Base-by-base conservation (phyloP, 768 basidiomycete species). In the Auricularia heimuer region DNA sequence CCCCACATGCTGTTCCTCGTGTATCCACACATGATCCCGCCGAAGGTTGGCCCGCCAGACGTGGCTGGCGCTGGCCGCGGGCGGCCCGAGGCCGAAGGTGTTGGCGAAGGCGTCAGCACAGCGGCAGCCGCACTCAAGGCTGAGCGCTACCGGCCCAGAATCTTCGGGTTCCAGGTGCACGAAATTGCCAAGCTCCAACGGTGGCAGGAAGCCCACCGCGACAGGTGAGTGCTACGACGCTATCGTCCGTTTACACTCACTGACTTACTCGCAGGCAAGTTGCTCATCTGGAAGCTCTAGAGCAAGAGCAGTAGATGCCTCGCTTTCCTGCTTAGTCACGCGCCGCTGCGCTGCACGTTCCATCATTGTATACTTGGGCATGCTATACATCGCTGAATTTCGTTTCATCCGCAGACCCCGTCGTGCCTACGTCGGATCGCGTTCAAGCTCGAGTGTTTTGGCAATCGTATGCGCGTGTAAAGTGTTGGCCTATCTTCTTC, bases 1-100 rank as follows among this genome's bases (percentile, higher is more conserved):
- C 94, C 95, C 0, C 96, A 98, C 74, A 86, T 99, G 64, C 80
- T 98, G 61, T 97, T 95, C 79, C 92, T 98, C 80, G 94, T 98
- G 42, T 98, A 98, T 75, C 95, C 97, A 0, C 85, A 88, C 58
- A 85, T 98, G 68, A 89, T 97, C 54, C 93, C 96, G 24, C 84
- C 87, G 36, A 98, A 97, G 76, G 82, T 78, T 36, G 82, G 82
- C 7, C 82, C 85, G 0, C 72, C 76, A 12, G 81, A 81, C 42
- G 62, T 64, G 4, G 24, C 56, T 10, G 34, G 56, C 29, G 34
- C 29, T 33, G 56, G 56, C 24, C 56, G 34, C 79, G 2, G 73
- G 72, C 4, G 66, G 69, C 14, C 56, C 14, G 68, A 61, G 4
- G 84, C 84, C 61, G 77, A 75, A 69, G 82, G 82, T 18, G 81